Conservation (phyloP, 495 filamentous ascomycete species). For the Niebla homalea region DNA sequence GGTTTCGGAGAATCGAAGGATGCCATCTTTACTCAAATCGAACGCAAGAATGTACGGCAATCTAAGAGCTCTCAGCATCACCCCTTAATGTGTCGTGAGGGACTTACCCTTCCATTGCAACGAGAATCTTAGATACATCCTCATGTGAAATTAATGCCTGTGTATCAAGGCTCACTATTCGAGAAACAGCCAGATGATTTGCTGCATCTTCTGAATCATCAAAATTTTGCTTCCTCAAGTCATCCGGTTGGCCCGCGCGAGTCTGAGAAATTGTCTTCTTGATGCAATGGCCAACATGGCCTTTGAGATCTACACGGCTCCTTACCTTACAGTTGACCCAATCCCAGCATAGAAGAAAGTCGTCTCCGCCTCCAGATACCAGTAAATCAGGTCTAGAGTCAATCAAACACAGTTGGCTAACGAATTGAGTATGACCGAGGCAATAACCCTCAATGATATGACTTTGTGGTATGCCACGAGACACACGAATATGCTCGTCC, state of each 20-base stretch:
- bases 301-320: conserved; percentile 8
- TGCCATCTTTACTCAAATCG: conserved; percentile 27
- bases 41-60: conserved; percentile 46
- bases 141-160: background rate
- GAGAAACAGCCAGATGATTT: conserved; percentile 35
- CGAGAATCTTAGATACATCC: conserved; percentile 31
- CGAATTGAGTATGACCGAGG: conserved; percentile 71
- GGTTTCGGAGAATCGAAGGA: conserved; percentile 32
- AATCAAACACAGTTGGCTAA: conserved; percentile 60
- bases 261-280: background rate
- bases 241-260: background rate
- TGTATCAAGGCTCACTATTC: conserved; percentile 26
- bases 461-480: conserved; percentile 66
- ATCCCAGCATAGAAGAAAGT: conserved; percentile 65
- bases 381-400: conserved; percentile 41
- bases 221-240: background rate
- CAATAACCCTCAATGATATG: conserved; percentile 84
- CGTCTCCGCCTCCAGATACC: conserved; percentile 78
- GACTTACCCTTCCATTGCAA: conserved; percentile 55
- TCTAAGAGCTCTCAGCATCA: conserved; percentile 12
- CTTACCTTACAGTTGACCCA: conserved; percentile 50
- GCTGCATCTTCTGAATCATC: conserved; percentile 11
- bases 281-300: background rate
- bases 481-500: conserved; percentile 94
- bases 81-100: background rate